phyloP scores from a whole-genome alignment of 805 yeast genomes.

The Suhomyces pyralidae region DNA sequence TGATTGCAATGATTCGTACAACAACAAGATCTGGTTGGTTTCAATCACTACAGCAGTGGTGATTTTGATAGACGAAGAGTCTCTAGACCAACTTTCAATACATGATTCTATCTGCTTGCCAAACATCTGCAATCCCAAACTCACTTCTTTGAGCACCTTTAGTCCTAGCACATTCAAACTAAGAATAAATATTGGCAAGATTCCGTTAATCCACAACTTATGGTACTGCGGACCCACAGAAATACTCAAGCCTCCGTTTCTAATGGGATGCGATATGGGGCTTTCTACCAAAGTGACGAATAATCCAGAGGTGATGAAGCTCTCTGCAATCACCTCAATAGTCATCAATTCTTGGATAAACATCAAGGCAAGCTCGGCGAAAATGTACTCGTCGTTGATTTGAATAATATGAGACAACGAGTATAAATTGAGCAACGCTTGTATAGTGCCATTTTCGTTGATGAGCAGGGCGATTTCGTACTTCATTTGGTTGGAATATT shows the following conservation, averaged over 20 bases:
- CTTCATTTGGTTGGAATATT: conserved; percentile 47
- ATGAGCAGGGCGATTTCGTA: conserved; percentile 51
- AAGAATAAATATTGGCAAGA: conserved; percentile 63
- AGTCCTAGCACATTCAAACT: conserved; percentile 63
- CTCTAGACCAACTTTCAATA: conserved; percentile 65
- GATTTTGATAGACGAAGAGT: conserved; percentile 41
- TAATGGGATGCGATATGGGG: conserved; percentile 64
- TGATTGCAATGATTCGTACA: conserved; percentile 55
- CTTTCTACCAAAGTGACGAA: conserved; percentile 68
- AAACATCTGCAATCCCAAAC: conserved; percentile 61
- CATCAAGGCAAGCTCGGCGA: conserved; percentile 69
- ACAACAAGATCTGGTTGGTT: conserved; percentile 57
- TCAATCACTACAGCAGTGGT: conserved; percentile 37
- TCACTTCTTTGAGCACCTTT: conserved; percentile 59
- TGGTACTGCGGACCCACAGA: conserved; percentile 56
- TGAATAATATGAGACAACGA: conserved; percentile 63
- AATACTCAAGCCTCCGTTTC: conserved; percentile 59
- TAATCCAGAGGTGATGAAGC: conserved; percentile 60
- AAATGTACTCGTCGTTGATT: conserved; percentile 59
- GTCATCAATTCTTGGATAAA: conserved; percentile 68
- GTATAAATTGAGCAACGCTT: conserved; percentile 61
- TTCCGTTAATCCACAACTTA: conserved; percentile 81
- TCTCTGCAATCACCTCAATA: conserved; percentile 62
- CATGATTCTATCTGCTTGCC: conserved; percentile 63
- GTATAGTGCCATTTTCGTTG: conserved; percentile 57